Base-by-base conservation (phyloP, 2,329 filamentous ascomycete species). In the Ceratocystis variospora region DNA sequence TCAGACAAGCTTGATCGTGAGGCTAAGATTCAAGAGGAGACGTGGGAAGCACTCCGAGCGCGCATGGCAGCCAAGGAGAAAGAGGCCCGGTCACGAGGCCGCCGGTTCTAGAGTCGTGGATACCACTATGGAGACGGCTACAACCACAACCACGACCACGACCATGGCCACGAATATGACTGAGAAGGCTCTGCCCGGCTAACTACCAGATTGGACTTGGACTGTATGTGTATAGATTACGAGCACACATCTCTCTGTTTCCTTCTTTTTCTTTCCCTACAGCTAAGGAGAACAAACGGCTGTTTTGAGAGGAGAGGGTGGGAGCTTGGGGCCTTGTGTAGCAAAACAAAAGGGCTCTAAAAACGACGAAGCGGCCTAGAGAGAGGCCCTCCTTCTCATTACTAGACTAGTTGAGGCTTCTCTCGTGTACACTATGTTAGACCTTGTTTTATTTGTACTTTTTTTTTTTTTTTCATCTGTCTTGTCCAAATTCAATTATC, bases 31-130 rank as follows among this genome's bases (percentile, higher is more conserved):
- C 72, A 71, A 66, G 64, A 68, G 25, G 57, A 68, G 45, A 70
- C 70, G 15, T 75, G 73, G 67, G 72, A 73, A 66, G 69, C 71
- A 41, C 68, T 70, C 46, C 70, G 73, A 3, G 71, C 71, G 17
- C 44, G 69, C 15, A 69, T 70, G 68, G 68, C 69, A 3, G 74
- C 77, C 53, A 76, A 73, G 68, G 77, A 79, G 71, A 78, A 77
- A 72, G 75, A 76, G 73, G 68, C 68, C 59, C 70, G 71, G 65
- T 67, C 65, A 66, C 73, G 68, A 66, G 61, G 76, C 53, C 66
- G 69, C 41, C 66, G 67, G 46, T 44, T 61, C 45, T 61, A 63
- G 33, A 37, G 55, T 31, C 15, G 53, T 17, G 19, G 48, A 22
- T 19, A 25, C 48, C n/a, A 22, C 48, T 50, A 50, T 22, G 48